These are phyloP conservation scores for Phytophthora pistaciae DNA, from an alignment of 352 stramenopile species.

Conservation along the genomic window DNA sequence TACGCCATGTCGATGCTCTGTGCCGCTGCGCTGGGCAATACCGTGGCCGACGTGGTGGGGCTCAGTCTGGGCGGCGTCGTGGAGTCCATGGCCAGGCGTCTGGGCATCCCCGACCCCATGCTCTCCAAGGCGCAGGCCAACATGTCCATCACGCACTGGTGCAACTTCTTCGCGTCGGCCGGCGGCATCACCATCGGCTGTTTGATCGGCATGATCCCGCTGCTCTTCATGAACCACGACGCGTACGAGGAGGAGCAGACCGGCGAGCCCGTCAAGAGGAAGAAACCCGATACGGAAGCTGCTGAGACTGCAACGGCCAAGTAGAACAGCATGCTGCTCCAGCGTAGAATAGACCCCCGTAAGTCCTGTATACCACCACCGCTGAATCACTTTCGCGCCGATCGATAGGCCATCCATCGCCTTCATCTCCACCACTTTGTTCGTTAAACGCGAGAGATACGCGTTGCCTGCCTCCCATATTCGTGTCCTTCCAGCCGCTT, in stretches of 20 bases:
- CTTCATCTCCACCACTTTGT: not conserved
- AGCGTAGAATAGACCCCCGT: conserved; percentile 13
- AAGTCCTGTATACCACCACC: conserved; percentile 2
- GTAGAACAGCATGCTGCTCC: not conserved
- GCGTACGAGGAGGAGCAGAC: conserved; percentile 64
- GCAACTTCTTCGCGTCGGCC: conserved; percentile 81
- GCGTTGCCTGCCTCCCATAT: conserved; percentile 4
- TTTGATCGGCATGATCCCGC: conserved; percentile 91
- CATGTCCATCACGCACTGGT: conserved; percentile 79
- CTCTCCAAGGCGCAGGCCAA: conserved; percentile 82
- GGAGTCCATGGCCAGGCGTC: conserved; percentile 73
- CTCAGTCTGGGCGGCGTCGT: conserved; percentile 95
- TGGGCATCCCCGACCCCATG: conserved; percentile 74
- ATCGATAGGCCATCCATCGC: too few species aligned
- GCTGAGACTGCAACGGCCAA: not conserved
- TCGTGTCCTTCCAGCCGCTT: not conserved
- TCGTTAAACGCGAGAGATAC: conserved; percentile 31
- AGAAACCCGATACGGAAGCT: conserved; percentile 10
- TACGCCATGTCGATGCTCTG: conserved; percentile 97
- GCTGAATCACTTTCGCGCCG: conserved; percentile 11
- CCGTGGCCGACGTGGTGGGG: conserved; percentile 94
- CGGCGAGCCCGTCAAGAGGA: conserved; percentile 35
- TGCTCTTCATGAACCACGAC: conserved; percentile 89
- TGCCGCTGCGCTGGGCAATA: conserved; percentile 95
- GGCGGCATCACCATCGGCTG: conserved; percentile 90